These are phyloP conservation scores for Aspergillus hiratsukae DNA, from an alignment of 2,329 filamentous ascomycete genomes.

Conservation along the genomic window DNA sequence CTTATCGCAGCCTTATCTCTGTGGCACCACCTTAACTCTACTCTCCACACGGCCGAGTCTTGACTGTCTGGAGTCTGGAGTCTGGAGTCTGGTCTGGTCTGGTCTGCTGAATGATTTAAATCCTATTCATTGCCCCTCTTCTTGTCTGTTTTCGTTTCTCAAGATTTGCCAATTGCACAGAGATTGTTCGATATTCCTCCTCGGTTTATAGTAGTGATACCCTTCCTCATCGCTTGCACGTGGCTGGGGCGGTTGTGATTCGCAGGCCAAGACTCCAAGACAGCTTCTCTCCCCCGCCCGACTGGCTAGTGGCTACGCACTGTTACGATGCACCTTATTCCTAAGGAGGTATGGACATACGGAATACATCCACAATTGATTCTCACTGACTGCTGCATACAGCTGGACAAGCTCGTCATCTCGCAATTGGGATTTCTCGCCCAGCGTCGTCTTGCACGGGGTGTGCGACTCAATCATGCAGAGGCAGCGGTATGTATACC, in stretches of 20 bases:
- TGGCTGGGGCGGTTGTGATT: constrained; percentile 8
- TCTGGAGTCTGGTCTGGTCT: no score
- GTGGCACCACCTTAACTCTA: no score
- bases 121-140: constrained; percentile 1
- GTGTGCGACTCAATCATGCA: constrained; percentile 82
- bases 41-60: no score
- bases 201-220: not conserved
- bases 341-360: constrained; percentile 38
- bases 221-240: not conserved
- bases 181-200: no score
- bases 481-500: constrained; percentile 66
- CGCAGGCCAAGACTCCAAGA: constrained; percentile 8
- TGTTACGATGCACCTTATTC: constrained; percentile 43
- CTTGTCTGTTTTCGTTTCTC: constrained; percentile 2
- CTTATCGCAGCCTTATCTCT: constrained; percentile 16
- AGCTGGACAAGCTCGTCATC: constrained; percentile 96
- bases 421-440: constrained; percentile 83
- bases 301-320: constrained; percentile 6
- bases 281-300: not conserved
- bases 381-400: constrained; percentile 1
- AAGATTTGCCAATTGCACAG: not conserved
- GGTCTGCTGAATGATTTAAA: not conserved
- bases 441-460: constrained; percentile 80
- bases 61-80: no score
- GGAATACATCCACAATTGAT: not conserved